Evolutionary conservation across 78 protist species (phyloP).

Genomic region (Dictyostelium citrinum): DNA sequence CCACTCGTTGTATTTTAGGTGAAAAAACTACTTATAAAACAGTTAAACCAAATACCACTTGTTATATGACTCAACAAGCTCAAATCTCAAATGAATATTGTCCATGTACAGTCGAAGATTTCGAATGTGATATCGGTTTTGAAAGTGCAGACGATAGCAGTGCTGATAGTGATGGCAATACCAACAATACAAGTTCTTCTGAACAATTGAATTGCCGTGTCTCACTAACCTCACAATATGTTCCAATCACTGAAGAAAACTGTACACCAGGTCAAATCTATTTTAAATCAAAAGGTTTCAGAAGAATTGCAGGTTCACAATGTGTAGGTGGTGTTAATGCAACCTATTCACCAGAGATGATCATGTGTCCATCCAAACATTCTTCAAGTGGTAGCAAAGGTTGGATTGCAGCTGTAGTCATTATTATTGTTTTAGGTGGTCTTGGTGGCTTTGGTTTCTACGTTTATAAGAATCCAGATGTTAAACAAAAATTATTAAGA

Average conservation of each 20-base stretch:
- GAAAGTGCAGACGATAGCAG: neutral
- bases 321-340: conserved; percentile 19
- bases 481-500: neutral
- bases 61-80: neutral
- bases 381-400: neutral
- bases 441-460: conserved; percentile 28
- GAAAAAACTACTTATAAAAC: neutral
- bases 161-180: neutral
- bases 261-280: neutral
- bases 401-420: conserved; percentile 47
- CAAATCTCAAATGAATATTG: neutral
- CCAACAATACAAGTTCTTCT: too few species aligned
- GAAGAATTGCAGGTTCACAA: conserved; percentile 25
- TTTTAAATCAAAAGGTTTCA: conserved; percentile 13
- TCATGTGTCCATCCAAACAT: neutral
- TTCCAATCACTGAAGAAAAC: neutral
- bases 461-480: conserved; percentile 35
- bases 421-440: neutral
- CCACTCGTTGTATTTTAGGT: conserved; percentile 20
- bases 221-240: neutral
- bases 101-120: conserved; percentile 34
- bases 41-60: neutral
- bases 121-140: conserved; percentile 65
- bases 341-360: neutral
- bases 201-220: neutral